Conservation (phyloP, 192 early-diverging fungal genomes). For the Coemansia sp. region DNA sequence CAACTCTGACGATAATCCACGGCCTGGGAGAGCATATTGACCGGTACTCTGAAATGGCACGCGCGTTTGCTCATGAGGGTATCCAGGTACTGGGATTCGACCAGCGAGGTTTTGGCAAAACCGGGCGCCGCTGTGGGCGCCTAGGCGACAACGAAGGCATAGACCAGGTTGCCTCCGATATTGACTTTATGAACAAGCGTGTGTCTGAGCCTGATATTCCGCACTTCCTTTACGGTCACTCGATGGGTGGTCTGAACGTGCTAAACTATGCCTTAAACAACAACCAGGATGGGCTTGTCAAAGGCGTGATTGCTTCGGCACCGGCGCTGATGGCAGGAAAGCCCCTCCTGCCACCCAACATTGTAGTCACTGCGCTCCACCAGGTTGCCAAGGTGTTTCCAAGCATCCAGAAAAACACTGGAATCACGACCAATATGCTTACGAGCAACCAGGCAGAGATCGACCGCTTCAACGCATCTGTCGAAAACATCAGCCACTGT, state of each 20-base stretch:
- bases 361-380: slow-evolving; percentile 25
- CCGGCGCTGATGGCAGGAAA: slow-evolving; percentile 37
- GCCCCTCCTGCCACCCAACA: slow-evolving; percentile 21
- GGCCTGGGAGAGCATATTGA: slow-evolving; percentile 63
- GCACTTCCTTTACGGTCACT: slow-evolving; percentile 61
- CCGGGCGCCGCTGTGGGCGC: slow-evolving; percentile 40
- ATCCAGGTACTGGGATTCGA: slow-evolving; percentile 57
- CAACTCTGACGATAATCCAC: slow-evolving; percentile 56
- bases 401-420: slow-evolving; percentile 35
- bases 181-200: slow-evolving; percentile 31
- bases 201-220: slow-evolving; percentile 37
- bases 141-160: slow-evolving; percentile 53
- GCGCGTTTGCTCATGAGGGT: slow-evolving; percentile 48
- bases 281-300: slow-evolving; percentile 21
- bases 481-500: slow-evolving; percentile 29
- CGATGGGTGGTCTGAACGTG: slow-evolving; percentile 52
- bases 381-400: slow-evolving; percentile 27
- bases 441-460: slow-evolving; percentile 42
- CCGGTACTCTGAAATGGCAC: slow-evolving; percentile 56
- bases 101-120: slow-evolving; percentile 63
- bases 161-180: slow-evolving; percentile 37
- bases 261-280: slow-evolving; percentile 25
- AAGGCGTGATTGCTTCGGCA: slow-evolving; percentile 36
- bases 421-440: slow-evolving; percentile 32
- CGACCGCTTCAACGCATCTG: slow-evolving; percentile 22